Percentiles rank a stretch among this genome's conserved stretches.
phyloP scores from a whole-genome alignment of 1,139 yeast genomes.

The Zygotorulaspora mrakii region DNA sequence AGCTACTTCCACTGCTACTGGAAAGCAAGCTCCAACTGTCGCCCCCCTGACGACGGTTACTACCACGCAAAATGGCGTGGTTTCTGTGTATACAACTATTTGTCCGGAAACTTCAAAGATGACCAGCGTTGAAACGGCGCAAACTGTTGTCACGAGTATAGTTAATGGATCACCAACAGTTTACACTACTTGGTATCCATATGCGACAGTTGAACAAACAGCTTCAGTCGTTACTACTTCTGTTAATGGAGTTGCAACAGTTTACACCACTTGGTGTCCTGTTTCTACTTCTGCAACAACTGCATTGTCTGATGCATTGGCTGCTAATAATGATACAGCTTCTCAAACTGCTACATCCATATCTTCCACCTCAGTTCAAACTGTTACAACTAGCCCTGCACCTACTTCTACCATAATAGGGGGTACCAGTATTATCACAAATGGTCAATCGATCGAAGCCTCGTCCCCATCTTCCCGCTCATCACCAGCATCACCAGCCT shows the following conservation, averaged over 20 bases:
- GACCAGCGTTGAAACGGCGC: constrained; percentile 2
- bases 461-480: too few species aligned
- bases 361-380: too few species aligned
- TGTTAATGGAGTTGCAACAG: constrained; percentile 9
- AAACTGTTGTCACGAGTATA: constrained; percentile 7
- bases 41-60: constrained; percentile 10
- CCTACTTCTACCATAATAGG: background rate
- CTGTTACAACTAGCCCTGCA: too few species aligned
- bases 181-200: constrained; percentile 15
- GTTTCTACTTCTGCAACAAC: background rate
- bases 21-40: constrained; percentile 10
- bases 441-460: too few species aligned
- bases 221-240: constrained; percentile 10
- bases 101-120: constrained; percentile 4
- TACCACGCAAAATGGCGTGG: constrained; percentile 13
- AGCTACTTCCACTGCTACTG: constrained; percentile 20
- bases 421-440: background rate
- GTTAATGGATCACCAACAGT: constrained; percentile 8
- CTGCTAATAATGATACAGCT: too few species aligned
- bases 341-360: too few species aligned
- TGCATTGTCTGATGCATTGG: too few species aligned
- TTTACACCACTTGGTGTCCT: constrained; percentile 11
- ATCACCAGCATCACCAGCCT: too few species aligned
- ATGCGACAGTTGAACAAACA: constrained; percentile 9
- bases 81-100: constrained; percentile 13